phyloP scores from a whole-genome alignment of 2,329 filamentous ascomycete species.

The Colletotrichum agaves region DNA sequence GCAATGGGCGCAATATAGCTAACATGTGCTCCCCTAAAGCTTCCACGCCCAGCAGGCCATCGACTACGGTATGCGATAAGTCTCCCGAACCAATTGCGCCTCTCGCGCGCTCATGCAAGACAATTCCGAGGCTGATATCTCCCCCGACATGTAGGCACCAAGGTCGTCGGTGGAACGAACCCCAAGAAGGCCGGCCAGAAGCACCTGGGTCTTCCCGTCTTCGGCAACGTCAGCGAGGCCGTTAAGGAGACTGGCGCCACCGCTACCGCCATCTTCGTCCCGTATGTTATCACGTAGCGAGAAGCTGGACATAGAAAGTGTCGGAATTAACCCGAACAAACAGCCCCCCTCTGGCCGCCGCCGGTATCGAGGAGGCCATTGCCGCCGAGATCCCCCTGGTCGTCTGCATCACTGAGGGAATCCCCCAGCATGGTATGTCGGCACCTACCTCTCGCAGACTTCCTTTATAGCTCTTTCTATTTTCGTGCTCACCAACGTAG shows the following conservation, averaged over 20 bases:
- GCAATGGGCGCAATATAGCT: constrained; percentile 2
- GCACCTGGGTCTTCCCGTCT: constrained; percentile 93
- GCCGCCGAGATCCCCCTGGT: constrained; percentile 92
- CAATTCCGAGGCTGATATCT: constrained; percentile 44
- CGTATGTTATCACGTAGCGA: constrained; percentile 69
- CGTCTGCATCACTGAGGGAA: constrained; percentile 98
- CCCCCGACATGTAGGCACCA: constrained; percentile 74
- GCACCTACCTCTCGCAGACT: constrained; percentile 32
- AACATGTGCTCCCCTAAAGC: constrained; percentile 56
- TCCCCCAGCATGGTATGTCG: constrained; percentile 88
- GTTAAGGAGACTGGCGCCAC: constrained; percentile 91
- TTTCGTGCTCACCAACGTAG: constrained; percentile 54
- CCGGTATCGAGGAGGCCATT: constrained; percentile 96
- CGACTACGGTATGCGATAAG: constrained; percentile 82
- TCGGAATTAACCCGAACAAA: constrained; percentile 52
- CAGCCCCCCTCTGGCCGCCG: constrained; percentile 89
- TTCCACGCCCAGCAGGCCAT: constrained; percentile 99
- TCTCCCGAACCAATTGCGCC: constrained; percentile 17
- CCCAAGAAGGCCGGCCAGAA: constrained; percentile 95
- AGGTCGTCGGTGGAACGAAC: constrained; percentile 98
- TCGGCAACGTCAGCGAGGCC: constrained; percentile 87
- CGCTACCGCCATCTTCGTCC: constrained; percentile 95
- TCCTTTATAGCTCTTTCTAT: neutral
- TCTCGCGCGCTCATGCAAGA: neutral
- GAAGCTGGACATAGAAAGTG: constrained; percentile 56